Evolutionary conservation across 768 basidiomycete species (phyloP), one percentile per base, ranked within the genome.

Genomic region (Boletus coccyginus): DNA sequence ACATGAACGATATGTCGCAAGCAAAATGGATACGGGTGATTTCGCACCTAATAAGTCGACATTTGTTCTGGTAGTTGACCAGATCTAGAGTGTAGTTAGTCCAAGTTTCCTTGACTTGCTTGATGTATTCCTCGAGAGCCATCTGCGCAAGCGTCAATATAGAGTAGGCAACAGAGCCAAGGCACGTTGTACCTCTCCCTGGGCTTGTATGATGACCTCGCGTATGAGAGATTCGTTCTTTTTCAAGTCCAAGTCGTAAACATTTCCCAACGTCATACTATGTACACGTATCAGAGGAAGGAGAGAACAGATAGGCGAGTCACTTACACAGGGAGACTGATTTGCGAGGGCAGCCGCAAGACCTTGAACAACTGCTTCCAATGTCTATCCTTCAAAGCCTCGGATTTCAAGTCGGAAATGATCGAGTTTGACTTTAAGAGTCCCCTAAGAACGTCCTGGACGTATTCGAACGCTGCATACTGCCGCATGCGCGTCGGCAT

Each of bases 401-500:
- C 97, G 11, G 94, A 96, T 75, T 97, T 98, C 66, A 99, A 77
- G 73, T 99, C 97, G 16, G 86, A 86, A n/a, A 99, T 80, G 61
- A 97, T 76, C 1, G 86, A 70, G 70, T 99, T 98, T 38, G 90
- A 87, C 75, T 97, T 98, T 61, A 98, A 81, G 46, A 94, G 78
- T 13, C 86, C 84, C 44, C 89, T 83, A 52, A 99, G 78, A 21
- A 88, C 81, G 42, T 99, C 96, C 67, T 98, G 95, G 3, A 98
- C 94, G 70, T 92, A 95, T 78, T 98, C 97, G 67, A 98, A 99
- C 0, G 97, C 97, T 10, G 94, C 92, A 71, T 99, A 99, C 69
- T 99, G 97, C 51, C 97, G 84, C 97, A 98, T 99, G 58, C 95
- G 81, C 38, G 92, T 96, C 1, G 97, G 97, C 96, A 99, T 98